Evolutionary conservation across 83 land plant genomes (phyloP).

Genomic region (Picea mariana): DNA sequence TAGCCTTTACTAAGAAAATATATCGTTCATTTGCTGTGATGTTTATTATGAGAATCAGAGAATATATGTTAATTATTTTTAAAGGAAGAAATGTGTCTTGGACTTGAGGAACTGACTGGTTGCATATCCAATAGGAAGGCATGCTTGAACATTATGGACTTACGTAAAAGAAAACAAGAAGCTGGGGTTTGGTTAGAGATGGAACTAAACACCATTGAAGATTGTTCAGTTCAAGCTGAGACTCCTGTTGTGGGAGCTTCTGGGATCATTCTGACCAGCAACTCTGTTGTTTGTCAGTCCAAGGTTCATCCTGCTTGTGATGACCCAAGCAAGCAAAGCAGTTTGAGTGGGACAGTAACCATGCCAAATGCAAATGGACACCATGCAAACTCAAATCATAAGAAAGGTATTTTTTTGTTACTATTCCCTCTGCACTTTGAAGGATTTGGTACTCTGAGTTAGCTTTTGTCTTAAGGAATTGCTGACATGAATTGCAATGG

Average conservation of each 20-base stretch:
- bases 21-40: not conserved
- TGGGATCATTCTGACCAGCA: constrained; percentile 2
- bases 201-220: constrained; percentile 2
- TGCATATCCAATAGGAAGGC: constrained; percentile 11
- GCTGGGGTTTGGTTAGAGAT: constrained; percentile 18
- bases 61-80: not conserved
- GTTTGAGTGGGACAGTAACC: not conserved
- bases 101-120: constrained; percentile 5
- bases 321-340: constrained; percentile 1
- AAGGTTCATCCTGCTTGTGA: not conserved
- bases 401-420: not conserved
- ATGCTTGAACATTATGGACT: constrained; percentile 11
- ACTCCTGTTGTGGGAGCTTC: not conserved
- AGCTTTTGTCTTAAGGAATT: not conserved
- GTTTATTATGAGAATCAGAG: not conserved
- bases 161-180: constrained; percentile 18
- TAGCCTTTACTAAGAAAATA: not conserved
- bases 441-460: not conserved
- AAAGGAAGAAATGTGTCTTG: not conserved
- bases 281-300: constrained; percentile 6
- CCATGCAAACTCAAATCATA: not conserved
- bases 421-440: not conserved
- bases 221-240: constrained; percentile 5
- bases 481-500: not conserved
- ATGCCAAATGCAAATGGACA: constrained; percentile 3